These are phyloP conservation scores for Sphagnurus paluster DNA, from an alignment of 1,284 basidiomycete species.

Conservation along the genomic window DNA sequence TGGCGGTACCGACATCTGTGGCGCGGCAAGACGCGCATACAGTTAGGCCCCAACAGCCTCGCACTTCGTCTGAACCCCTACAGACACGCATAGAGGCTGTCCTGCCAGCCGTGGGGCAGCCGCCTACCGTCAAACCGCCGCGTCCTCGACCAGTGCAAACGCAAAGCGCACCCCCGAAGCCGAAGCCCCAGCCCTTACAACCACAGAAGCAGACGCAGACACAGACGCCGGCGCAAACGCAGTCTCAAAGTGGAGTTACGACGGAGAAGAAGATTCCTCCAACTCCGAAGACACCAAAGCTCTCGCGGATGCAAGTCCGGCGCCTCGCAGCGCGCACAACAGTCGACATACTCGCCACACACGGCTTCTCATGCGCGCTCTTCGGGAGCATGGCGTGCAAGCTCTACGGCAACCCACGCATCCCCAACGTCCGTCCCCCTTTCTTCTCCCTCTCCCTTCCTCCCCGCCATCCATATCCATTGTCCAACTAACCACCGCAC, in stretches of 20 bases:
- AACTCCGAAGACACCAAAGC: constrained; percentile 1
- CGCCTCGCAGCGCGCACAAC: constrained; percentile 29
- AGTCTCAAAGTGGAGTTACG: neutral
- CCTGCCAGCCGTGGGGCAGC: no score
- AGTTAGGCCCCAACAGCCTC: neutral
- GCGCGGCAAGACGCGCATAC: neutral
- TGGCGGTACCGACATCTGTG: neutral
- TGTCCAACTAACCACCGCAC: neutral
- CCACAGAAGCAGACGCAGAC: neutral
- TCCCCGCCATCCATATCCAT: neutral
- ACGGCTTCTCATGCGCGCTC: constrained; percentile 28
- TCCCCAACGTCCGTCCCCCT: constrained; percentile 29
- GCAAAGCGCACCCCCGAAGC: no score
- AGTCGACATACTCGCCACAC: constrained; percentile 24
- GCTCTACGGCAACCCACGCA: constrained; percentile 33
- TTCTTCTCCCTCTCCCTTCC: neutral
- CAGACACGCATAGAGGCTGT: no score
- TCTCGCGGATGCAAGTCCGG: constrained; percentile 21
- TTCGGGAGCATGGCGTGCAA: constrained; percentile 39
- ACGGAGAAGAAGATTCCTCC: neutral
- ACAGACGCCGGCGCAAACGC: neutral
- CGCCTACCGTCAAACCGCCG: no score
- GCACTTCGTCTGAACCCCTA: no score
- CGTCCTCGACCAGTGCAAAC: no score
- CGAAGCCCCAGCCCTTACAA: neutral